Evolutionary conservation across 1,284 basidiomycete genomes (phyloP).

Genomic region (Ganoderma lingzhi): DNA sequence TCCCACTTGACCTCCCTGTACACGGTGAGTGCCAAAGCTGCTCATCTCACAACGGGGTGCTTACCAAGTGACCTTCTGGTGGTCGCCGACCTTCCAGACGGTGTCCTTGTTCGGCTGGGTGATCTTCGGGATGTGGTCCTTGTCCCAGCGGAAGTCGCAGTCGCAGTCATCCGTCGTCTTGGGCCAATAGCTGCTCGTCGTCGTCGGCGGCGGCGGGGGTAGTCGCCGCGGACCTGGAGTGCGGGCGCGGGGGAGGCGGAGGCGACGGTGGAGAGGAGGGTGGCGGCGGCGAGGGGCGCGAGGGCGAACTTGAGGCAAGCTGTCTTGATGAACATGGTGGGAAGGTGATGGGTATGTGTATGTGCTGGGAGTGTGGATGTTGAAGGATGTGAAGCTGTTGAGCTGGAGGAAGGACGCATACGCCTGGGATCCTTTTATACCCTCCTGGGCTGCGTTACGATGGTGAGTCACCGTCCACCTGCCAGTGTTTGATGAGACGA

Average conservation of each 20-base stretch:
- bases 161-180: not conserved
- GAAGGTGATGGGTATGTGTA: too few relatives aligned
- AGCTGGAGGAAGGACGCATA: too few relatives aligned
- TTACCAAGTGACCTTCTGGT: slow-evolving; percentile 1
- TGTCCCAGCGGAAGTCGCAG: not conserved
- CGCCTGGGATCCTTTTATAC: too few relatives aligned
- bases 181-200: not conserved
- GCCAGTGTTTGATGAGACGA: too few relatives aligned
- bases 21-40: not conserved
- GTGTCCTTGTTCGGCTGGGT: slow-evolving; percentile 4
- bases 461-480: too few relatives aligned
- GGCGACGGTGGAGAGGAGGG: not conserved
- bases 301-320: not conserved
- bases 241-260: not conserved
- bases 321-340: not conserved
- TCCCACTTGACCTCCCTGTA: not conserved
- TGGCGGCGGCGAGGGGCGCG: not conserved
- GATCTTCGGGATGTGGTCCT: not conserved
- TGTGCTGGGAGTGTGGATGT: too few relatives aligned
- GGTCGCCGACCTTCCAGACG: not conserved
- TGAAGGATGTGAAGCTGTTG: too few relatives aligned
- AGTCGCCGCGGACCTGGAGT: not conserved
- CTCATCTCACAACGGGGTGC: not conserved
- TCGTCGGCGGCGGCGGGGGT: not conserved
- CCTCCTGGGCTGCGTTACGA: too few relatives aligned